Evolutionary conservation across 148 eudicot species (phyloP).

Genomic region (Vaccinium darrowii): DNA sequence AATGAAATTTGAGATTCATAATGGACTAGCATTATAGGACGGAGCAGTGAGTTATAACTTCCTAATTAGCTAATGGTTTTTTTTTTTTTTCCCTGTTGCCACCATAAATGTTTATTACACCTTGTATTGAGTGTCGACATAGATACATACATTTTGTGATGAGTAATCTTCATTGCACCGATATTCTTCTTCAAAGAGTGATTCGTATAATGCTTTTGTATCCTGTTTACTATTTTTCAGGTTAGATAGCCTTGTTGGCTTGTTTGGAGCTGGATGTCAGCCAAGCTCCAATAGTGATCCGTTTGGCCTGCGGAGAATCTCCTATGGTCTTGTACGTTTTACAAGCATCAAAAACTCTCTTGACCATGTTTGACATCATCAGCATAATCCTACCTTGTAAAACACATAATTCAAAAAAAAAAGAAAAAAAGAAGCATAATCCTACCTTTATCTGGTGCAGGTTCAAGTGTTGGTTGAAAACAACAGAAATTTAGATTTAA

Average conservation of each 20-base stretch:
- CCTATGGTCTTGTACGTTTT: constrained; percentile 90
- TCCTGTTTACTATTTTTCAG: constrained; percentile 42
- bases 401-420: too few relatives aligned
- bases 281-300: constrained; percentile 90
- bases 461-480: constrained; percentile 92
- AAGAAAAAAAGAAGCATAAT: constrained; percentile 10
- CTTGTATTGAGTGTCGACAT: background rate
- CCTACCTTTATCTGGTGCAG: constrained; percentile 35
- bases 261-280: constrained; percentile 97
- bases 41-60: background rate
- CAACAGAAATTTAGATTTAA: constrained; percentile 63
- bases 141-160: background rate
- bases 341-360: constrained; percentile 1
- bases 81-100: too few relatives aligned
- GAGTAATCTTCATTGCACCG: background rate
- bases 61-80: too few relatives aligned
- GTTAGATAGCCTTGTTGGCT: constrained; percentile 94
- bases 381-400: constrained; percentile 15
- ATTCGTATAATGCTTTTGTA: background rate
- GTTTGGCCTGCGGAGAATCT: constrained; percentile 86
- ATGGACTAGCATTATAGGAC: background rate
- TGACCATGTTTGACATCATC: constrained; percentile 6
- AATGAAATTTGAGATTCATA: background rate
- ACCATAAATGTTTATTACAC: background rate
- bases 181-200: background rate